Conservation (phyloP, 78 protist species). For the Dictyostelium purpureum region DNA sequence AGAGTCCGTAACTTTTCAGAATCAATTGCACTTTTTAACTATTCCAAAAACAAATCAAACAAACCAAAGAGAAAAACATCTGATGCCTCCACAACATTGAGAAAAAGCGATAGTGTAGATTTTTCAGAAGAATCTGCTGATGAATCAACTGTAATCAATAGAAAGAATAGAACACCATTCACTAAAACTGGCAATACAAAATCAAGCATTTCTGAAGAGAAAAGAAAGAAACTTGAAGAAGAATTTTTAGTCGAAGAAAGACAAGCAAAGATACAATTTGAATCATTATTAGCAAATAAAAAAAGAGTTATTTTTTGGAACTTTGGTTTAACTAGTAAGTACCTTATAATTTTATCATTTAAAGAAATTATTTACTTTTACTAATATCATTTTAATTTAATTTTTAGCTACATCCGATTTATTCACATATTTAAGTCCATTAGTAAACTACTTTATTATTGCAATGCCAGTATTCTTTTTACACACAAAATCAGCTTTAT, state of each 20-base stretch:
- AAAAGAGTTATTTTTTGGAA: constrained; percentile 37
- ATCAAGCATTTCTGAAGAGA: not conserved
- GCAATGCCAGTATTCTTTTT: constrained; percentile 57
- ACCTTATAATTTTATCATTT: not conserved
- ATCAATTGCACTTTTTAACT: constrained; percentile 72
- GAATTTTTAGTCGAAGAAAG: constrained; percentile 42
- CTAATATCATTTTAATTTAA: not conserved
- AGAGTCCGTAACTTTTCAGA: constrained; percentile 72
- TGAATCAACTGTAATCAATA: not conserved
- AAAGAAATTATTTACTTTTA: not conserved
- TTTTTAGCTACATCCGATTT: constrained; percentile 49
- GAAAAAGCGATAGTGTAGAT: no score
- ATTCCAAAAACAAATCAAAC: not conserved
- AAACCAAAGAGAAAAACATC: not conserved
- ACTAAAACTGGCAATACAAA: not conserved
- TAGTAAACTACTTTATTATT: constrained; percentile 56
- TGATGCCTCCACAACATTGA: not conserved
- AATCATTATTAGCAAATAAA: constrained; percentile 18
- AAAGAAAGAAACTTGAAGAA: not conserved
- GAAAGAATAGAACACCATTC: not conserved
- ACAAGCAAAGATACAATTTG: constrained; percentile 49
- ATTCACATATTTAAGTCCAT: constrained; percentile 43
- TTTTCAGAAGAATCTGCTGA: not conserved
- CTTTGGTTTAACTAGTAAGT: constrained; percentile 57
- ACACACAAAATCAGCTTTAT: not conserved